Conservation (phyloP, 805 yeast genomes). For the Myxozyma melibiosi region DNA sequence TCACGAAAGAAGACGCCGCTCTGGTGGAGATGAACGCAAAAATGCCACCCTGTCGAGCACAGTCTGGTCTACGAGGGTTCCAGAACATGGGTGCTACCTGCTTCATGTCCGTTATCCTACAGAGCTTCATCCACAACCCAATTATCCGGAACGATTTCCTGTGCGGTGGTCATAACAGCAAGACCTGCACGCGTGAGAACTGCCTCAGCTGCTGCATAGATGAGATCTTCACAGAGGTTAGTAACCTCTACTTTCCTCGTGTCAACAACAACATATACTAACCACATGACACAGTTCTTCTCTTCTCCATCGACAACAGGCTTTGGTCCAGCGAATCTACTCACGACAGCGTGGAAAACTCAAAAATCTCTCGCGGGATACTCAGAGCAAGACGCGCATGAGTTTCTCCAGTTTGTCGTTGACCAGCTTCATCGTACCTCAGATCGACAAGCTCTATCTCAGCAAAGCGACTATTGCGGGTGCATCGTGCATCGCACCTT, state of each 20-base stretch:
- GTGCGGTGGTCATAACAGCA: conserved; percentile 70
- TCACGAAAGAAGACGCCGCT: conserved; percentile 19
- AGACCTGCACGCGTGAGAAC: conserved; percentile 41
- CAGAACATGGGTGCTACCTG: conserved; percentile 97
- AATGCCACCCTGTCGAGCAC: conserved; percentile 27
- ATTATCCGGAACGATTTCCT: conserved; percentile 75
- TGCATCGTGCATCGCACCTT: conserved; percentile 85
- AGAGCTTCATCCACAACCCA: conserved; percentile 88
- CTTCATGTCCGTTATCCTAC: conserved; percentile 92
- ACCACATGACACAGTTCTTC: conserved; percentile 49
- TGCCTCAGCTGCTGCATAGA: conserved; percentile 89
- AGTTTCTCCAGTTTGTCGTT: conserved; percentile 88
- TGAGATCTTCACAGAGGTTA: conserved; percentile 62
- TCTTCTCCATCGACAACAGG: conserved; percentile 64
- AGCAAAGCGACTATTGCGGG: conserved; percentile 49
- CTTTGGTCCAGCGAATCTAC: conserved; percentile 76
- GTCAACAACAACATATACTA: not conserved
- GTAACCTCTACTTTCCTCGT: not conserved
- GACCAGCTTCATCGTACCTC: conserved; percentile 69
- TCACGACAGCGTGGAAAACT: conserved; percentile 86
- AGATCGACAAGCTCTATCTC: conserved; percentile 2
- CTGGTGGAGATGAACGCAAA: conserved; percentile 23
- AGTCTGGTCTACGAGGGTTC: conserved; percentile 81
- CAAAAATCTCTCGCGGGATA: conserved; percentile 89
- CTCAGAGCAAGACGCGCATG: conserved; percentile 98